Evolutionary conservation across 192 early-diverging fungal species (phyloP).

Genomic region (Coemansia sp.): DNA sequence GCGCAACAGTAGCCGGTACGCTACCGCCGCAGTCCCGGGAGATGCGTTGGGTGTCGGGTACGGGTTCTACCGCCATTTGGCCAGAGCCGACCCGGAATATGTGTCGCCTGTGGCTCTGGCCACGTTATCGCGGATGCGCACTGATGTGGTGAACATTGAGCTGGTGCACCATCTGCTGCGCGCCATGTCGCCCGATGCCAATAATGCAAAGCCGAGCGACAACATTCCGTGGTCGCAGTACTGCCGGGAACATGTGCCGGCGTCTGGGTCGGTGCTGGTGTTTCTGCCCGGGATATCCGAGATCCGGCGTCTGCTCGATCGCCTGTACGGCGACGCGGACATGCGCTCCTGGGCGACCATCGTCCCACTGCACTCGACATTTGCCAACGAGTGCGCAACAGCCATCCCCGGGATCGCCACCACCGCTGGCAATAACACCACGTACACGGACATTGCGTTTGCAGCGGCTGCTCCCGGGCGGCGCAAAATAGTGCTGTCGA

Average conservation of each 20-base stretch:
- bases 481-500: constrained; percentile 96
- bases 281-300: constrained; percentile 99
- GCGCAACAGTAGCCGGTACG: background rate
- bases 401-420: too few species aligned
- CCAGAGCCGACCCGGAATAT: background rate
- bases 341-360: too few species aligned
- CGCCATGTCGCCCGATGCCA: constrained; percentile 84
- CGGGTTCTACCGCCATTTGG: background rate
- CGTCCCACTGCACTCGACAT: constrained; percentile 88
- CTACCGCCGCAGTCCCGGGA: background rate
- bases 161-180: constrained; percentile 85
- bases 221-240: too few species aligned
- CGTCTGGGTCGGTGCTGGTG: constrained; percentile 96
- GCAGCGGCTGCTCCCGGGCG: too few species aligned
- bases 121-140: constrained; percentile 38
- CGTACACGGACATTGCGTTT: too few species aligned
- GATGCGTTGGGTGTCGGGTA: background rate
- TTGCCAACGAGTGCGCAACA: constrained; percentile 91
- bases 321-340: constrained; percentile 73
- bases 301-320: constrained; percentile 95
- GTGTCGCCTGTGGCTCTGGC: constrained; percentile 8
- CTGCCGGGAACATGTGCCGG: too few species aligned
- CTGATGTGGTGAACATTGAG: constrained; percentile 60
- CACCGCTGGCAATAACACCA: too few species aligned
- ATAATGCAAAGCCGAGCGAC: too few species aligned